These are phyloP conservation scores for Boechera retrofracta DNA, from an alignment of 345 rosid species.

Conservation along the genomic window DNA sequence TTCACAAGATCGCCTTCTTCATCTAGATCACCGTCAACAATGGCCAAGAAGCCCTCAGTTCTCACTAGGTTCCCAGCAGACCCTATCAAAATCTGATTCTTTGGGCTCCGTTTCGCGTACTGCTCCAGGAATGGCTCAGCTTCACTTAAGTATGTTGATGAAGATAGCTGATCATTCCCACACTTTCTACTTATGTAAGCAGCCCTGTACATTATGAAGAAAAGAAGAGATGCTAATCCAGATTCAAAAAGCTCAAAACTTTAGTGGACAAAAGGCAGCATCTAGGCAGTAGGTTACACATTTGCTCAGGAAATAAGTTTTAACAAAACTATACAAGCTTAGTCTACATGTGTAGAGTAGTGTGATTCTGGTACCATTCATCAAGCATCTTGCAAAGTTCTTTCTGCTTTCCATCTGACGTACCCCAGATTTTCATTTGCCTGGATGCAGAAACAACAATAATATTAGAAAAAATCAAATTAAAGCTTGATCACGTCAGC, in stretches of 20 bases:
- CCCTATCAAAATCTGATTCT: conserved; percentile 82
- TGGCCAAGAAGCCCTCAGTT: conserved; percentile 83
- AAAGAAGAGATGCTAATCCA: conserved; percentile 15
- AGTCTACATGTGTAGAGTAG: conserved; percentile 34
- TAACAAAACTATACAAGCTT: conserved; percentile 9
- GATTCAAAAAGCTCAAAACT: conserved; percentile 1
- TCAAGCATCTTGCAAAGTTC: conserved; percentile 91
- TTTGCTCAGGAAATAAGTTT: conserved; percentile 10
- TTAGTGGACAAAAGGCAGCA: conserved; percentile 12
- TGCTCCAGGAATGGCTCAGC: conserved; percentile 95
- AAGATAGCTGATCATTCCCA: conserved; percentile 73
- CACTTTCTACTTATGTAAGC: conserved; percentile 67
- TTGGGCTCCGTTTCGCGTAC: conserved; percentile 72
- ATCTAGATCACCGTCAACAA: conserved; percentile 72
- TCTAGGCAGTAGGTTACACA: conserved; percentile 9
- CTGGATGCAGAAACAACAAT: conserved; percentile 49
- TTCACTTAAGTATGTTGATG: conserved; percentile 79
- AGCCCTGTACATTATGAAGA: conserved; percentile 61
- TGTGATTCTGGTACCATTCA: conserved; percentile 70
- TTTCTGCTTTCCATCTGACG: conserved; percentile 79
- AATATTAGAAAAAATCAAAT: not conserved
- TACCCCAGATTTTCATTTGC: conserved; percentile 92
- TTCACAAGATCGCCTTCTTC: conserved; percentile 89
- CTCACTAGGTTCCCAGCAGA: conserved; percentile 84
- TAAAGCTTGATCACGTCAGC: conserved; percentile 18